Percentiles rank a stretch among this genome's conserved stretches.
Conservation (phyloP, 495 filamentous ascomycete species). For the Tuber calosporum region DNA sequence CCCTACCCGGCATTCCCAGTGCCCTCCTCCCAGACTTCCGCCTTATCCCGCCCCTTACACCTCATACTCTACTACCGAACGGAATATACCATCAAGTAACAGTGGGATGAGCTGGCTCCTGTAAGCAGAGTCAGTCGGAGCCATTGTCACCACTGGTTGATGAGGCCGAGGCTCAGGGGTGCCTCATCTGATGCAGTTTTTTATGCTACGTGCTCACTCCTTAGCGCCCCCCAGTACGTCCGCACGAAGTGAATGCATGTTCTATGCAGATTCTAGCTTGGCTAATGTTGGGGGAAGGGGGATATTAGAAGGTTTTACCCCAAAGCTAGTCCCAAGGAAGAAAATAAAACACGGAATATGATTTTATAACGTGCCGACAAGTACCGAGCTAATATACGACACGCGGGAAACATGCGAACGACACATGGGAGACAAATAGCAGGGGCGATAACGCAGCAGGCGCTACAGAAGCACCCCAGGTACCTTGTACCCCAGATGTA, state of each 20-base stretch:
- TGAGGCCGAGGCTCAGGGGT: background rate
- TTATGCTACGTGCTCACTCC: background rate
- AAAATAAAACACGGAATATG: background rate
- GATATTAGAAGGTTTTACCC: background rate
- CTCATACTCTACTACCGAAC: background rate
- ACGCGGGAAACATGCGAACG: background rate
- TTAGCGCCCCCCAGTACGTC: background rate
- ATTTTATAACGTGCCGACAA: background rate
- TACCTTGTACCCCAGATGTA: conserved; percentile 2
- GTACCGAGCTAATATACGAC: background rate
- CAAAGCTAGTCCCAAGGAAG: conserved; percentile 1
- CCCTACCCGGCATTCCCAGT: background rate
- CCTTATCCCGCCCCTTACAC: background rate
- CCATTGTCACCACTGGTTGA: background rate
- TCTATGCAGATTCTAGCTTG: background rate
- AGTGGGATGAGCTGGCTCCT: background rate
- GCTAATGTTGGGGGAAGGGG: background rate
- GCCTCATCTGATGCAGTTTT: background rate
- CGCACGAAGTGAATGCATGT: background rate
- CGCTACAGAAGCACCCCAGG: background rate
- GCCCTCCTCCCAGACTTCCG: background rate
- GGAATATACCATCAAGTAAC: background rate
- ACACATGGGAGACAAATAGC: background rate
- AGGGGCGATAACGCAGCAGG: background rate
- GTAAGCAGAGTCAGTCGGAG: background rate